Evolutionary conservation across 225 moss, liverwort and hornwort genomes (phyloP).

Genomic region (Rhytidiadelphus loreus): DNA sequence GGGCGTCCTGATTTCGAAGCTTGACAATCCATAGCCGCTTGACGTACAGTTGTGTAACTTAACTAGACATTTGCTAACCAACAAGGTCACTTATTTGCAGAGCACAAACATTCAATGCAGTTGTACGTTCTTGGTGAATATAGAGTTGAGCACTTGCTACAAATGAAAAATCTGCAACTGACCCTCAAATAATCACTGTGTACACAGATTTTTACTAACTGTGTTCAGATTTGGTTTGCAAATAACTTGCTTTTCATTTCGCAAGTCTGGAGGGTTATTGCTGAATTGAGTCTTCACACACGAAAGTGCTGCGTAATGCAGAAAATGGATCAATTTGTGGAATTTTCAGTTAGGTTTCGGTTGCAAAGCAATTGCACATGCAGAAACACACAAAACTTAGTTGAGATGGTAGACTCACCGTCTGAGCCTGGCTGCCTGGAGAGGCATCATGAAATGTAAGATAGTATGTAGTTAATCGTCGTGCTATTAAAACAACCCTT

Average conservation of each 20-base stretch:
- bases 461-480: neutral
- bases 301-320: neutral
- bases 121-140: neutral
- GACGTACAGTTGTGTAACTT: no score
- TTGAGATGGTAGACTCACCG: neutral
- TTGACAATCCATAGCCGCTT: no score
- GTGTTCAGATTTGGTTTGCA: neutral
- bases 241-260: neutral
- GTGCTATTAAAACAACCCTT: neutral
- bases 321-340: neutral
- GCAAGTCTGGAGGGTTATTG: neutral
- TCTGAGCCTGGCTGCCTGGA: neutral
- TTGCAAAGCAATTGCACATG: no score
- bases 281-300: neutral
- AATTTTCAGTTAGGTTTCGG: neutral
- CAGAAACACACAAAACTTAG: neutral
- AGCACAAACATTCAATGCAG: neutral
- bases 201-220: neutral
- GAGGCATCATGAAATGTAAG: neutral
- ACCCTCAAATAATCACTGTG: neutral
- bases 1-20: no score
- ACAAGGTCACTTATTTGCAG: no score
- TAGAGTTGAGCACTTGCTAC: neutral
- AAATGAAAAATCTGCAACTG: neutral
- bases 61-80: neutral